phyloP scores from a whole-genome alignment of 129 eudicot genomes.

The Artemisia tridentata region DNA sequence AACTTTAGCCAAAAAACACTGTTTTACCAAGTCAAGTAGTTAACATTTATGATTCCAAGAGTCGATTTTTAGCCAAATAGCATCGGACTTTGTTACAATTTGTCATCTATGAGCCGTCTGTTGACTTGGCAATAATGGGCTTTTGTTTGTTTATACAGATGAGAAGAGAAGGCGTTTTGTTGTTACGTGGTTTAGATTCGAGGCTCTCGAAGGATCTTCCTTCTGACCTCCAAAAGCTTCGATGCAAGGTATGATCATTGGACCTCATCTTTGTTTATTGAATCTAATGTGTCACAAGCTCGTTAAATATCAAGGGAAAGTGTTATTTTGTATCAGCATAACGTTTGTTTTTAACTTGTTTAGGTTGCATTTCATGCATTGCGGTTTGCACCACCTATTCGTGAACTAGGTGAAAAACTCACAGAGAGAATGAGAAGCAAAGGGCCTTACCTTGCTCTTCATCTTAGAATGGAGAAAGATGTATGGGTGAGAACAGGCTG shows the following conservation, averaged over 20 bases:
- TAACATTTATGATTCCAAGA: constrained; percentile 23
- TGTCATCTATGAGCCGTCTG: constrained; percentile 29
- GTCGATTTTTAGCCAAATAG: constrained; percentile 25
- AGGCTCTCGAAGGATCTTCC: constrained; percentile 97
- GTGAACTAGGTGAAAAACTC: constrained; percentile 71
- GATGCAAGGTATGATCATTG: constrained; percentile 71
- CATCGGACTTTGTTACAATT: constrained; percentile 27
- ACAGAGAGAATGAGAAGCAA: constrained; percentile 78
- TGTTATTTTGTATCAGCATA: background rate
- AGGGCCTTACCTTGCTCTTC: constrained; percentile 95
- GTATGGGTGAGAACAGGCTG: constrained; percentile 99
- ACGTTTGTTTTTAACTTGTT: constrained; percentile 14
- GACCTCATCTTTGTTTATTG: background rate
- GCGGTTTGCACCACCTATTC: constrained; percentile 77
- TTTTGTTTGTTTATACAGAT: constrained; percentile 55
- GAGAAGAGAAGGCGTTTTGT: constrained; percentile 79
- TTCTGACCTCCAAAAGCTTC: constrained; percentile 93
- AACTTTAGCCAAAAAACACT: background rate
- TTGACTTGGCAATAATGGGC: constrained; percentile 25
- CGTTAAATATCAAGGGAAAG: background rate
- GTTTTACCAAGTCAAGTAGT: constrained; percentile 31
- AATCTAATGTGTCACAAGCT: background rate
- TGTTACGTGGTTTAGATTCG: constrained; percentile 88
- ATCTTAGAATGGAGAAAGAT: constrained; percentile 93
- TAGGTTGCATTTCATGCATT: constrained; percentile 94